Conservation (phyloP, 257 asterid genomes). For the Solanum gandarillasii region DNA sequence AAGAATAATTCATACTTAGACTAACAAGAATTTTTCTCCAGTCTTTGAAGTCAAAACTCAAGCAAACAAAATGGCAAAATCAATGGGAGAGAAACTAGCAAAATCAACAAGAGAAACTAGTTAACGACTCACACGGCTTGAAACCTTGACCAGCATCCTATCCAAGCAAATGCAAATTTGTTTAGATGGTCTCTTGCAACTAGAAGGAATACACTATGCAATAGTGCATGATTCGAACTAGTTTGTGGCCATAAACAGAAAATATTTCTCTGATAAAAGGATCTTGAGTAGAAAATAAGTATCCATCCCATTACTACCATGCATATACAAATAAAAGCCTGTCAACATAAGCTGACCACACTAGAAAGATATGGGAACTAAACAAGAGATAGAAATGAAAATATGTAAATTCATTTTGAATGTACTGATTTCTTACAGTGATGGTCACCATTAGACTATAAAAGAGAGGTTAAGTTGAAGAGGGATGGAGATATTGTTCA, state of each 20-base stretch:
- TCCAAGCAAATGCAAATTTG: not conserved
- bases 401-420: not conserved
- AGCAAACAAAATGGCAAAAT: not conserved
- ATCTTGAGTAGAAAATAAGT: not conserved
- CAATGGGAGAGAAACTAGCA: not conserved
- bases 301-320: not conserved
- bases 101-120: not conserved
- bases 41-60: not conserved
- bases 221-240: not conserved
- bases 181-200: not conserved
- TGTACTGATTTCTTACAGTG: not conserved
- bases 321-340: not conserved
- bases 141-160: not conserved
- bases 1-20: not conserved
- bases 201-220: not conserved
- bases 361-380: not conserved
- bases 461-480: not conserved
- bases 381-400: not conserved
- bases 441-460: not conserved
- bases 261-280: not conserved
- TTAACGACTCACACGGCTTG: not conserved
- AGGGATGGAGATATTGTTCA: not conserved
- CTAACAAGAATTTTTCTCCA: not conserved
- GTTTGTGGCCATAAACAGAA: not conserved
- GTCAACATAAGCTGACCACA: not conserved